phyloP scores from a whole-genome alignment of 2,329 filamentous ascomycete species.

The Thelonectria discophora region DNA sequence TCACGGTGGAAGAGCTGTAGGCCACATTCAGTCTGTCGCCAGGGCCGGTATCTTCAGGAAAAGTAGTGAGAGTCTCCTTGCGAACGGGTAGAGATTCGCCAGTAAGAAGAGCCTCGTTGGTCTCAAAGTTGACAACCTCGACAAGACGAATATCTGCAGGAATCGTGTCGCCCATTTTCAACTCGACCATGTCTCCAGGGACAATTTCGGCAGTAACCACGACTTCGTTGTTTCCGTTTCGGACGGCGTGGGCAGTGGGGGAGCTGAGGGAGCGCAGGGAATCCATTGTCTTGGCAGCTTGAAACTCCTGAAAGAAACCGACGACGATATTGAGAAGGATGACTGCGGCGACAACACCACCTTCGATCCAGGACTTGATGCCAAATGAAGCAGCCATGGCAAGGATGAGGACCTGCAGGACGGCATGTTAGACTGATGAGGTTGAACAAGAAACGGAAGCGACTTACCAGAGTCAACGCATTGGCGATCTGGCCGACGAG shows the following conservation, averaged over 20 bases:
- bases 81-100: constrained; percentile 70
- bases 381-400: constrained; percentile 67
- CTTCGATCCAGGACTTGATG: constrained; percentile 68
- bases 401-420: constrained; percentile 59
- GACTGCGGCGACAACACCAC: constrained; percentile 65
- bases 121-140: constrained; percentile 72
- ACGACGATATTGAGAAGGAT: constrained; percentile 67
- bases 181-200: constrained; percentile 64
- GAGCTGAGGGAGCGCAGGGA: constrained; percentile 55
- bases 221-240: constrained; percentile 51
- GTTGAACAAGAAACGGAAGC: not conserved
- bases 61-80: constrained; percentile 59
- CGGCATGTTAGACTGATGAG: constrained; percentile 26
- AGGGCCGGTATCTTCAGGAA: constrained; percentile 52
- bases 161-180: constrained; percentile 67
- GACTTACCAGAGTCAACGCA: constrained; percentile 63
- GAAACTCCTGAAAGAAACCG: constrained; percentile 57
- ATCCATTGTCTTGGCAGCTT: constrained; percentile 60
- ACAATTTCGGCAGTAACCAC: constrained; percentile 58
- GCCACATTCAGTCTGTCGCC: constrained; percentile 71
- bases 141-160: constrained; percentile 67
- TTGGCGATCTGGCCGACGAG: constrained; percentile 67
- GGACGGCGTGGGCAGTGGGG: constrained; percentile 54
- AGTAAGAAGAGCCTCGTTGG: constrained; percentile 72
- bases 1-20: constrained; percentile 70